Conservation (phyloP, 2,329 filamentous ascomycete species). For the Plectosphaerella sp. region DNA sequence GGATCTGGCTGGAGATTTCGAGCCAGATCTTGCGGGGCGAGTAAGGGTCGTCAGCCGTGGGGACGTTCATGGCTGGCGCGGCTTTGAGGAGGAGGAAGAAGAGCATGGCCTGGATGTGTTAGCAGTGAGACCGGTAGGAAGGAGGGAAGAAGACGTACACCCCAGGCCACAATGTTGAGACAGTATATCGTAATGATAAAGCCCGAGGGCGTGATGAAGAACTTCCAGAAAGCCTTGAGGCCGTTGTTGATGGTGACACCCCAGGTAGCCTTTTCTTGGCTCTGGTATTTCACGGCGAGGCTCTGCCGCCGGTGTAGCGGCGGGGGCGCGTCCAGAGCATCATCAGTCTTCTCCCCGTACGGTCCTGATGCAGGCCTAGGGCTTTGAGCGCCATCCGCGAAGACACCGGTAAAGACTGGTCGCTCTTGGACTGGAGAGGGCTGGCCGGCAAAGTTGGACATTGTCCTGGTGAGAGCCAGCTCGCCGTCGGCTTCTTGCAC, state of each 20-base stretch:
- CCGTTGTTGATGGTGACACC: slow-evolving; percentile 17
- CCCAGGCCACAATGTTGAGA: slow-evolving; percentile 22
- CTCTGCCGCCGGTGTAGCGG: slow-evolving; percentile 13
- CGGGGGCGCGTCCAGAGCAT: background rate
- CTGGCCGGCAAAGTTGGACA: slow-evolving; percentile 9
- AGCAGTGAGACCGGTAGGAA: slow-evolving; percentile 2
- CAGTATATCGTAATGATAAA: slow-evolving; percentile 23
- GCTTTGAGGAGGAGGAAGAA: slow-evolving; percentile 22
- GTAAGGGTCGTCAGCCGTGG: slow-evolving; percentile 10
- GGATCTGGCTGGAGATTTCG: slow-evolving; percentile 10
- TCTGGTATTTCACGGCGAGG: slow-evolving; percentile 14
- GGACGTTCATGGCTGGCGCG: slow-evolving; percentile 14
- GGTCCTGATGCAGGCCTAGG: background rate
- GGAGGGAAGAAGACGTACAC: slow-evolving; percentile 12
- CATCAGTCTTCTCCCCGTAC: background rate
- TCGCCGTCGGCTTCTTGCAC: slow-evolving; percentile 16
- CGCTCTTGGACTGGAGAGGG: slow-evolving; percentile 5
- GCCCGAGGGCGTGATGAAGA: slow-evolving; percentile 19
- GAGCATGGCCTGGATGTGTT: slow-evolving; percentile 18
- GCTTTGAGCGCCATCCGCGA: background rate
- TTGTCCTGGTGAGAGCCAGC: slow-evolving; percentile 15
- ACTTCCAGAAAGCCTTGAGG: slow-evolving; percentile 21
- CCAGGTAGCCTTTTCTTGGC: slow-evolving; percentile 17
- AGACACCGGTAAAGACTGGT: slow-evolving; percentile 1
- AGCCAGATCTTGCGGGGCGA: slow-evolving; percentile 15